Evolutionary conservation across 176 grass and related monocot species (phyloP).

Genomic region (bread wheat (Triticum aestivum)): IWGSC_CS_RefSeq_v2.1 NC_057800.1:124187985-124188484

Average conservation of each 20-base stretch:
- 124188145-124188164: not conserved
- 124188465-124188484: conserved; percentile 27
- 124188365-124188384: conserved; percentile 21
- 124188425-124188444: conserved; percentile 35
- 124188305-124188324: too few relatives aligned
- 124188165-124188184: not conserved
- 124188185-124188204: conserved; percentile 20
- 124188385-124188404: conserved; percentile 22
- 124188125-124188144: not conserved
- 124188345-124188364: not conserved
- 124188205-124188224: not conserved
- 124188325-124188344: not conserved
- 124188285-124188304: not conserved
- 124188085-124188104: not conserved
- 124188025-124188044: not conserved
- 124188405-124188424: conserved; percentile 7
- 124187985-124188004: not conserved
- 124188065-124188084: not conserved
- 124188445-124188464: conserved; percentile 39
- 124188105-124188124: not conserved
- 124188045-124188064: conserved; percentile 3
- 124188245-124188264: not conserved
- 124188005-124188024: conserved; percentile 9
- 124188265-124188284: conserved; percentile 10
- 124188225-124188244: not conserved